Evolutionary conservation across 768 basidiomycete species (phyloP).

Genomic region (Gautieria morchelliformis): DNA sequence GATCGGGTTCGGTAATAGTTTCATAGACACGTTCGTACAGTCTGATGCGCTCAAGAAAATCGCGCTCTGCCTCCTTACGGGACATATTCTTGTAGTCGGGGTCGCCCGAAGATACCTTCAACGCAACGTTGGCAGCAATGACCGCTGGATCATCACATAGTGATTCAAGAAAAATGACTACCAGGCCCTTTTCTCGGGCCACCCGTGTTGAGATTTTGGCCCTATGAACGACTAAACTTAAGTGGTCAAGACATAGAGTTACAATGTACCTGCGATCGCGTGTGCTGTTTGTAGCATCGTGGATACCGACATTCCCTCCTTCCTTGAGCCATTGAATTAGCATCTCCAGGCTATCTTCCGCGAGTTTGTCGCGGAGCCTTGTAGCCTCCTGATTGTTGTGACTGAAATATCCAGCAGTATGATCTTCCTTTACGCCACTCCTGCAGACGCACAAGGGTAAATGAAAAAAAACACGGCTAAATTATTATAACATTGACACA

Average conservation of each 20-base stretch:
- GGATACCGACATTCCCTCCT: conserved; percentile 96
- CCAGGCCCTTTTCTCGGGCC: conserved; percentile 75
- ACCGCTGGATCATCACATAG: conserved; percentile 88
- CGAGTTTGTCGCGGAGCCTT: conserved; percentile 67
- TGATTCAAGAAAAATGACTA: conserved; percentile 90
- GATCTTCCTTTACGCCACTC: conserved; percentile 82
- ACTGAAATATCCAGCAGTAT: conserved; percentile 85
- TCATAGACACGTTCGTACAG: conserved; percentile 95
- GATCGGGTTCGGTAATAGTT: conserved; percentile 82
- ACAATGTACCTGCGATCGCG: conserved; percentile 46
- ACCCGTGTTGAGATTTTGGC: conserved; percentile 80
- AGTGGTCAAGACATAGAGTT: background rate
- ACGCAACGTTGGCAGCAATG: conserved; percentile 91
- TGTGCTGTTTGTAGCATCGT: conserved; percentile 97
- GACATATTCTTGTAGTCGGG: conserved; percentile 93
- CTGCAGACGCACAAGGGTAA: conserved; percentile 27
- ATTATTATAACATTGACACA: conserved; percentile 22
- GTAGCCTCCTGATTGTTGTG: conserved; percentile 74
- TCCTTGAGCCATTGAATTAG: conserved; percentile 90
- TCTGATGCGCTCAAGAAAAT: conserved; percentile 85
- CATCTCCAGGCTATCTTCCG: conserved; percentile 89
- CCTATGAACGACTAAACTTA: conserved; percentile 28
- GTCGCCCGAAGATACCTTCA: conserved; percentile 94
- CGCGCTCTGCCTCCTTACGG: conserved; percentile 73
- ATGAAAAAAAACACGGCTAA: background rate